These are phyloP conservation scores for Poterioochromonas sp. DNA, from an alignment of 352 stramenopile genomes.

Conservation along the genomic window DNA sequence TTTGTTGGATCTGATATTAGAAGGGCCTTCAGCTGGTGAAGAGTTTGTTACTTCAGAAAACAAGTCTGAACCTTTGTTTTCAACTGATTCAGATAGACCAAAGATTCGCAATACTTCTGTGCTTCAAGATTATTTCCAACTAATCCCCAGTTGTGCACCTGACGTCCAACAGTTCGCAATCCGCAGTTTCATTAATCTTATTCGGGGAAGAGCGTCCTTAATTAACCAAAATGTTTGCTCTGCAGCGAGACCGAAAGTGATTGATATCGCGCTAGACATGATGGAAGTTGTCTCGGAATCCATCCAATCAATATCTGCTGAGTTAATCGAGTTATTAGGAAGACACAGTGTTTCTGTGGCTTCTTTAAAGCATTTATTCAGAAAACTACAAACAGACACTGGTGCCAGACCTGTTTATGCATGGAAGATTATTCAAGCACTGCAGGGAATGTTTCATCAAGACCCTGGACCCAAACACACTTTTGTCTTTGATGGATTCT, in stretches of 20 bases:
- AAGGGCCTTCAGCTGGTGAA: not conserved
- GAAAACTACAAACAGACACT: conserved; percentile 37
- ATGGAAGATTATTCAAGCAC: not conserved
- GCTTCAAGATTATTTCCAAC: not conserved
- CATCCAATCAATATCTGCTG: conserved; percentile 6
- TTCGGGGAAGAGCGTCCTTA: not conserved
- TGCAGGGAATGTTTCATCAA: conserved; percentile 14
- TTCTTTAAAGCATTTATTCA: conserved; percentile 42
- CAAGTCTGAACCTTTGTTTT: not conserved
- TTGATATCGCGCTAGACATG: conserved; percentile 19
- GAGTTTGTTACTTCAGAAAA: not conserved
- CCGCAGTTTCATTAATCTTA: not conserved
- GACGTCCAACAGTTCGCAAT: not conserved
- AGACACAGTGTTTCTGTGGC: conserved; percentile 39
- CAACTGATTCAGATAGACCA: not conserved
- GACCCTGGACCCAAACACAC: not conserved
- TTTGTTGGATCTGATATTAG: conserved; percentile 9
- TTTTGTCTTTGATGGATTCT: conserved; percentile 39
- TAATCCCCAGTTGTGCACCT: not conserved
- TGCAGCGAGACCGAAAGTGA: not conserved
- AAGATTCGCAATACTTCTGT: not conserved
- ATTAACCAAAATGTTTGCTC: conserved; percentile 5
- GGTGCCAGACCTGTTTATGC: conserved; percentile 12
- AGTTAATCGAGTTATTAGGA: conserved; percentile 39
- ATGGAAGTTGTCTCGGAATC: not conserved